Evolutionary conservation across 176 grass and related monocot genomes (phyloP).

Genomic region (Neostapfia colusana): DNA sequence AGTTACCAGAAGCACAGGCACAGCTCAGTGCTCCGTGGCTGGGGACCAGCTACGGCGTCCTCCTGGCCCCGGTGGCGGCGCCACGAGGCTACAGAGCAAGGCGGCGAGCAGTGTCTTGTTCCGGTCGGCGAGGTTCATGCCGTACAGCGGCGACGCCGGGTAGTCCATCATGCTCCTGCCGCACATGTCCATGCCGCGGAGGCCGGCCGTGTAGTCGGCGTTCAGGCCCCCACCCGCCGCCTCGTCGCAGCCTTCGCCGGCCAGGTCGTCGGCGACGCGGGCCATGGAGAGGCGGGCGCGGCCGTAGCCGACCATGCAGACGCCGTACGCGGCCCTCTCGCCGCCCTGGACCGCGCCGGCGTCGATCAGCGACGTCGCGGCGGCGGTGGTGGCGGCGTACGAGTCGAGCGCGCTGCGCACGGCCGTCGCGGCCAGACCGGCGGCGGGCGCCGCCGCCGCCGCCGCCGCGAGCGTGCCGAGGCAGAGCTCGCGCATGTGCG

Average conservation of each 20-base stretch:
- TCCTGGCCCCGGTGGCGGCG: too few relatives aligned
- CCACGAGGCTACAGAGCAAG: conserved; percentile 35
- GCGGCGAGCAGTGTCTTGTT: conserved; percentile 36
- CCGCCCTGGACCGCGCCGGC: not conserved
- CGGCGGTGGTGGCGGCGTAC: conserved; percentile 18
- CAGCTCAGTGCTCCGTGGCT: too few relatives aligned
- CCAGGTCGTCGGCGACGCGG: conserved; percentile 35
- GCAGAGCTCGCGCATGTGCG: too few relatives aligned
- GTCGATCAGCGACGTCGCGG: conserved; percentile 18
- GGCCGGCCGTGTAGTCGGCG: conserved; percentile 1
- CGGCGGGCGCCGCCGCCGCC: not conserved
- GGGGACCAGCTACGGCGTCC: too few relatives aligned
- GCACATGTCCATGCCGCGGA: conserved; percentile 42
- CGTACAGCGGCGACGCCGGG: conserved; percentile 26
- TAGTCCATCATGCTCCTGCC: not conserved
- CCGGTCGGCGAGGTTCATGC: conserved; percentile 40
- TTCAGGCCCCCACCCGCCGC: not conserved
- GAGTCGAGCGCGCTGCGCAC: conserved; percentile 11
- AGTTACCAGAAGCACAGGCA: too few relatives aligned
- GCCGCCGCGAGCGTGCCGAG: not conserved
- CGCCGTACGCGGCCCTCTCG: conserved; percentile 25
- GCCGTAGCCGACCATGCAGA: conserved; percentile 33
- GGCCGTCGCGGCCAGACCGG: not conserved
- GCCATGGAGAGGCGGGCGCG: conserved; percentile 6
- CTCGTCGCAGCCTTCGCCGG: not conserved